Conservation (phyloP, 148 eudicot genomes). For the Beta vulgaris region DNA sequence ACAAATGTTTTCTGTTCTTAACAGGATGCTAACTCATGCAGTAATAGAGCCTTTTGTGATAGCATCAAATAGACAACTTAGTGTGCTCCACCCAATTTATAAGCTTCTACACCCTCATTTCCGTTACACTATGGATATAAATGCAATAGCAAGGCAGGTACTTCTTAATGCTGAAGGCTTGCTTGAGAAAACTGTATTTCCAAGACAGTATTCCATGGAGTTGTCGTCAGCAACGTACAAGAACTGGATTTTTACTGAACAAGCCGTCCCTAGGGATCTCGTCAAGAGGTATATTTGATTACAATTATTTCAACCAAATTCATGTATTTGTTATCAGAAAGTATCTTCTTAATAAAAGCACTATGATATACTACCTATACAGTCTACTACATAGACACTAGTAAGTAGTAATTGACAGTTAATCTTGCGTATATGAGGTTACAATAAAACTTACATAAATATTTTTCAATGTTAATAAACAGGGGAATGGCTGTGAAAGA, state of each 20-base stretch:
- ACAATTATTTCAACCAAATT: neutral
- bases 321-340: neutral
- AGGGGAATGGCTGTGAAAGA: slow-evolving; percentile 92
- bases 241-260: neutral
- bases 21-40: neutral
- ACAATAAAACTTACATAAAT: neutral
- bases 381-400: too few relatives aligned
- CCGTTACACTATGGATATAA: slow-evolving; percentile 8
- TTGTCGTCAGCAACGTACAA: neutral
- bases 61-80: neutral
- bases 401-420: too few relatives aligned
- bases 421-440: too few relatives aligned
- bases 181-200: neutral
- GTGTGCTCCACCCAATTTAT: slow-evolving; percentile 6
- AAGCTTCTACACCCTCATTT: slow-evolving; percentile 3
- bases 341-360: too few relatives aligned
- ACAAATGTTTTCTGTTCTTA: neutral
- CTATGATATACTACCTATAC: too few relatives aligned
- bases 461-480: neutral
- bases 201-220: neutral
- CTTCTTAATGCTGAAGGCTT: slow-evolving; percentile 1
- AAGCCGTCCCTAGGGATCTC: neutral
- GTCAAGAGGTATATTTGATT: neutral
- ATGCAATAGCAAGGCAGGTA: neutral
- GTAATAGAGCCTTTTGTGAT: neutral